Base-by-base conservation (phyloP, 2,329 filamentous ascomycete species). In the Clonostachys chloroleuca region DNA sequence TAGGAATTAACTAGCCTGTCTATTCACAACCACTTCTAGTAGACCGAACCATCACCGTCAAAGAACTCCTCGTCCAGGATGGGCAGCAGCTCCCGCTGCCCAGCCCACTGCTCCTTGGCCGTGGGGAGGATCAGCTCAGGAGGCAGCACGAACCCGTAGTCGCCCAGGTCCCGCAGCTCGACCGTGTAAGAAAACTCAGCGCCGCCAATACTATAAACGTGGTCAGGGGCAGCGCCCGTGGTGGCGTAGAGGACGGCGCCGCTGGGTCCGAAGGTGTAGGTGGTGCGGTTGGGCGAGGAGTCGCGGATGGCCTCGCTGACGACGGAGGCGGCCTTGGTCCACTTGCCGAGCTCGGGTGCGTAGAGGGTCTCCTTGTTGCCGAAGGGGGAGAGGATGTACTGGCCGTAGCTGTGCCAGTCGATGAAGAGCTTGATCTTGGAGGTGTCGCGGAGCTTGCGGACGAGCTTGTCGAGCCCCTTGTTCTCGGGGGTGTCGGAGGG, bases 381-480 rank as follows among this genome's bases (percentile, higher is more conserved):
- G 47, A 69, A 75, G 0, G 73, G 70, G 0, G 58, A 64, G 5
- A 73, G 60, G 18, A 74, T 66, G 39, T 69, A 67, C 51, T 74
- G 69, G 6, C 66, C 65, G 57, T 74, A 77, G 7, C 65, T 61
- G 55, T 77, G 73, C 54, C 71, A 73, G 51, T 77, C 73, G 54
- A 77, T 68, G 62, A 70, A 77, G 8, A 74, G 59, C 44, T 68
- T 64, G 47, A 77, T 64, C 0, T 70, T 69, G 0, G 65, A 45
- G 0, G 49, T 52, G 20, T 62, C 55, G 12, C 63, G 63, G 1
- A 68, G 55, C 18, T 59, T 46, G 4, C 62, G 59, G 18, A 63
- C 53, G 1, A 61, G 47, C n/a, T 55, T 54, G 36, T 62, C 59
- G 6, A 82, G 62, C 3, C 65, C 72, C 51, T 65, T 62, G 51